Base-by-base conservation (phyloP, 768 basidiomycete genomes). In the Phaeolepiota aurea region DNA sequence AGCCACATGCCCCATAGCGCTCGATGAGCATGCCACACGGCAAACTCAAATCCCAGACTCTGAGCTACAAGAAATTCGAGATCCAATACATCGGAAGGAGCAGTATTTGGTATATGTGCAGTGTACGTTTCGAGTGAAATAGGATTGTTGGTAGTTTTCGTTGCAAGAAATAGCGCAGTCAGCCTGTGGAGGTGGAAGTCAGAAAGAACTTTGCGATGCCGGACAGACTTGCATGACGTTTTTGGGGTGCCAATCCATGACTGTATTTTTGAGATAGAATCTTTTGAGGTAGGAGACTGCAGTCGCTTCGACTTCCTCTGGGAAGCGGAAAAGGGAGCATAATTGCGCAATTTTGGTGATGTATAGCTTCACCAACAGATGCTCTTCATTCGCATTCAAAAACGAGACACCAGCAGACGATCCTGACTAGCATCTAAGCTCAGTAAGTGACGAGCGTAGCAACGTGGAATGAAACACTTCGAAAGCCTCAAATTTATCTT, bases 221-320 rank as follows among this genome's bases (percentile, higher is more conserved):
- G 16, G 21, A 22, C 38, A 23, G 28, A 61, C 82, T 37, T 54
- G 96, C 96, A 99, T 99, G 53, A 99, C 89, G 54, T 89, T 92
- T 63, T 93, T 94, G 0, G 96, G 96, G 65, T 98, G 96, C 83
- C 90, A 97, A 57, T 98, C 96, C 92, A 98, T 97, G 40, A 92
- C 90, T 2, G 93, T 98, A 55, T 98, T 98, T 64, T 86, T 86
- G 41, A 98, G 73, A 57, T 98, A 99, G 62, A 99, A 99, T 3
- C 96, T 75, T 59, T 98, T 98, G 50, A 99, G 67, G 61, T 96
- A 99, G 42, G 76, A 81, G 43, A 87, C 74, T 0, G 92, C 91
- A 3, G 94, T 97, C 0, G 90, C 87, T 58, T 93, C 88, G 4
- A 98, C 90, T 53, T 90, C 82, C 51, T 94, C 89, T 0, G 89